These are phyloP conservation scores for Paulownia fortunei DNA, from an alignment of 257 asterid genomes.

Conservation along the genomic window DNA sequence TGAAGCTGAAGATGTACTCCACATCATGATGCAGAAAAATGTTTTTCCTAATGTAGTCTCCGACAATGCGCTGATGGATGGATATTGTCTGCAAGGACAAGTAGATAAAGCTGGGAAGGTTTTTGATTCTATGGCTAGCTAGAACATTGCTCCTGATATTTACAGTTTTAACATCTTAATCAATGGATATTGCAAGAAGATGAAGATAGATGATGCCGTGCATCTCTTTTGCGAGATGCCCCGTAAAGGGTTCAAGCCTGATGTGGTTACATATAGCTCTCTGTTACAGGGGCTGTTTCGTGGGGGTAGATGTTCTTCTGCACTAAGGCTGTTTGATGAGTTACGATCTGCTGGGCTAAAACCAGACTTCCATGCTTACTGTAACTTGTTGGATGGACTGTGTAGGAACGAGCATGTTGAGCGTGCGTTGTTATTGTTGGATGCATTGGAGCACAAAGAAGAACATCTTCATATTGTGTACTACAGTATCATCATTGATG, in stretches of 20 bases:
- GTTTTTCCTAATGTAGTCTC: too few species aligned
- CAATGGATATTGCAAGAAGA: conserved; percentile 36
- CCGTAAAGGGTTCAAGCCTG: conserved; percentile 16
- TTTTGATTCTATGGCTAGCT: conserved; percentile 14
- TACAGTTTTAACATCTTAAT: conserved; percentile 31
- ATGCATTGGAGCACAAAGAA: conserved; percentile 10
- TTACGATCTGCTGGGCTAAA: conserved; percentile 25
- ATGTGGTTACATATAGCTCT: background rate
- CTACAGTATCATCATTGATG: conserved; percentile 23
- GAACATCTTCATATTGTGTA: conserved; percentile 14
- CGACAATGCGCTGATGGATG: background rate
- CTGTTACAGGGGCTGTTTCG: background rate
- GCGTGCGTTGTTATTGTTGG: background rate
- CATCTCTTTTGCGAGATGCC: conserved; percentile 28
- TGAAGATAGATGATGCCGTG: conserved; percentile 34
- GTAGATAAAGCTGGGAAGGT: conserved; percentile 2
- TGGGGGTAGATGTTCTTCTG: background rate
- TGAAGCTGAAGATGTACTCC: too few species aligned
- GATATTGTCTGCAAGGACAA: conserved; percentile 13
- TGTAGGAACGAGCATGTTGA: conserved; percentile 25
- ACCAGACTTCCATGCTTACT: conserved; percentile 28
- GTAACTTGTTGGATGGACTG: conserved; percentile 34
- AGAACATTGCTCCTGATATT: conserved; percentile 9
- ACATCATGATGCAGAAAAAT: too few species aligned
- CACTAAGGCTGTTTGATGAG: conserved; percentile 26